Evolutionary conservation across 164 flowering plant genomes (phyloP).

Genomic region (Dillenia turbinata): DNA sequence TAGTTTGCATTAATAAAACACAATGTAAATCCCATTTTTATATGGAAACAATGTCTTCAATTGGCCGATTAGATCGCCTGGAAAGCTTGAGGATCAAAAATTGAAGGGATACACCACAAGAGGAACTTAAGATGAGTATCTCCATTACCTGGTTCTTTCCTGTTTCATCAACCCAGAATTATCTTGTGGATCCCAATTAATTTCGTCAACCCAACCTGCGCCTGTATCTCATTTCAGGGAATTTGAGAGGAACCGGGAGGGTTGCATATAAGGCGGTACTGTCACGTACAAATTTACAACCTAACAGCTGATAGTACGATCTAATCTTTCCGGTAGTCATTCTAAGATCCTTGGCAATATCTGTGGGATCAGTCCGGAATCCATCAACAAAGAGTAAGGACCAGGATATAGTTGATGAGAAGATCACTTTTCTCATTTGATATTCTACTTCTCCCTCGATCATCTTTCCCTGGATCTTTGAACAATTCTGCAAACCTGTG

Average conservation of each 20-base stretch:
- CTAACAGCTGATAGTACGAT: conserved; percentile 42
- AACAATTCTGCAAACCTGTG: conserved; percentile 53
- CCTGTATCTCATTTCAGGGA: conserved; percentile 29
- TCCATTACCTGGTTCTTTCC: no score
- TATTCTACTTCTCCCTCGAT: conserved; percentile 23
- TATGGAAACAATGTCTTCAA: no score
- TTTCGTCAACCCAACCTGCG: no score
- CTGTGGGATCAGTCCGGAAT: conserved; percentile 51
- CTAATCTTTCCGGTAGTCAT: conserved; percentile 34
- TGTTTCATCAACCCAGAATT: no score
- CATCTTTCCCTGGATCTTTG: conserved; percentile 16
- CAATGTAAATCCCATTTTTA: no score
- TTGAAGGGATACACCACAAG: no score
- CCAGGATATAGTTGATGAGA: conserved; percentile 66
- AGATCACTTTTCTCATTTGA: conserved; percentile 48
- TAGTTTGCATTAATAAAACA: no score
- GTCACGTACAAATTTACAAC: conserved; percentile 51
- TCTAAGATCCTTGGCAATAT: conserved; percentile 75
- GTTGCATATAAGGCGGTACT: conserved; percentile 27
- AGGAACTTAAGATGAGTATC: no score
- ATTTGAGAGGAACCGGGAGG: conserved; percentile 64
- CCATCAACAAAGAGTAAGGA: conserved; percentile 75
- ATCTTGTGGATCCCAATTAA: no score
- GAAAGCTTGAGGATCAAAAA: no score
- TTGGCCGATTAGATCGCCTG: no score